Evolutionary conservation across 345 rosid species (phyloP).

Genomic region (Lepidium africanum): DNA sequence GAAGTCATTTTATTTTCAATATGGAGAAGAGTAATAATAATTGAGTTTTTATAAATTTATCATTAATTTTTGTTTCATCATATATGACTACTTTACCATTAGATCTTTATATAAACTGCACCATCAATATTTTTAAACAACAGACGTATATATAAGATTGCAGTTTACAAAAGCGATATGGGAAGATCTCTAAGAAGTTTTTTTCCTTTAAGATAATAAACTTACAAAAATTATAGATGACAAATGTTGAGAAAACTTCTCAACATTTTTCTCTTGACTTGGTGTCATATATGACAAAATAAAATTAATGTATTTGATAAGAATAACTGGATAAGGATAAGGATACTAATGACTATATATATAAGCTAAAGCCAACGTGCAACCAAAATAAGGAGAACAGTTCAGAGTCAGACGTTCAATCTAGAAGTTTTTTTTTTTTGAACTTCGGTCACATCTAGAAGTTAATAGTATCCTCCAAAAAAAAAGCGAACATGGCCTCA

Average conservation of each 20-base stretch:
- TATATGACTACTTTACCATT: not conserved
- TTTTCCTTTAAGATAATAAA: not conserved
- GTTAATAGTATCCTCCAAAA: not conserved
- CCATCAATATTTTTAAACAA: not conserved
- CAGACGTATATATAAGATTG: too few species aligned
- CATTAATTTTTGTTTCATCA: too few species aligned
- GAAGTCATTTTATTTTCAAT: not conserved
- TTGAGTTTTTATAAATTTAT: not conserved
- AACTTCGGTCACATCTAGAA: not conserved
- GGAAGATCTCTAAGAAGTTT: not conserved
- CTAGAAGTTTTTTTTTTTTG: too few species aligned
- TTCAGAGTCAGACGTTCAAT: too few species aligned
- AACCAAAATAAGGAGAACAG: not conserved
- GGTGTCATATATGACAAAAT: not conserved
- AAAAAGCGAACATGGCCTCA: conserved; percentile 34
- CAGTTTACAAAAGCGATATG: not conserved
- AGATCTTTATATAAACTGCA: not conserved
- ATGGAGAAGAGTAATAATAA: not conserved
- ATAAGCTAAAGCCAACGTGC: not conserved
- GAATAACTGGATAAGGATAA: not conserved
- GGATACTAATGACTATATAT: not conserved
- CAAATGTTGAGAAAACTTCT: conserved; percentile 16
- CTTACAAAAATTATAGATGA: not conserved
- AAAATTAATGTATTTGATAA: not conserved
- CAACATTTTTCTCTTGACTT: not conserved